A percentile compares a stretch with the other conserved stretches of the same genome.
Evolutionary conservation across 2,329 filamentous ascomycete species (phyloP).

Genomic region (Fusarium sp.): DNA sequence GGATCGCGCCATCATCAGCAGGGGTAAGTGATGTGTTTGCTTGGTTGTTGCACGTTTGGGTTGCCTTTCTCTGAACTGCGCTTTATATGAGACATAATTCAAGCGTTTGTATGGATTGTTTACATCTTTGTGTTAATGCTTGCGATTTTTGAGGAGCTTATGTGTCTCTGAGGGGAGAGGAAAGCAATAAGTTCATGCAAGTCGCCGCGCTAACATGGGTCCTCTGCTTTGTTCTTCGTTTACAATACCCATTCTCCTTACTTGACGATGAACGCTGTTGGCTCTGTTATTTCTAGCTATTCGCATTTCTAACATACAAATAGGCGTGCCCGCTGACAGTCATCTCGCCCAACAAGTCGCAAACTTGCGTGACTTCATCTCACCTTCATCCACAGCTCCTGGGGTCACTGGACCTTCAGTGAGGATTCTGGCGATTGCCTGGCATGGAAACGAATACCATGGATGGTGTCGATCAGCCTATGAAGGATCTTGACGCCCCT

Average conservation of each 20-base stretch:
- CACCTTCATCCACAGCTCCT: conserved; percentile 24
- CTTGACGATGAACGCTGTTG: neutral
- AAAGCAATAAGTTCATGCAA: conserved; percentile 5
- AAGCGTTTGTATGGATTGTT: neutral
- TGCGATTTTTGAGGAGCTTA: neutral
- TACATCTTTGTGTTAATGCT: neutral
- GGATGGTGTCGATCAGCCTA: conserved; percentile 56
- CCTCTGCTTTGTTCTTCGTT: neutral
- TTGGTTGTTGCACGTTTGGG: conserved; percentile 1
- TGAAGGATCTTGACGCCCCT: conserved; percentile 51
- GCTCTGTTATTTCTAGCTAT: neutral
- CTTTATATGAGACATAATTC: neutral
- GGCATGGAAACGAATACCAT: conserved; percentile 45
- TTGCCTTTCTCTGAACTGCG: neutral
- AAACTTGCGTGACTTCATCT: conserved; percentile 2
- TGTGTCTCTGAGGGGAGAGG: conserved; percentile 6
- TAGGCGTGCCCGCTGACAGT: conserved; percentile 4
- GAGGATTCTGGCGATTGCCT: conserved; percentile 9
- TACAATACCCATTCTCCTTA: neutral
- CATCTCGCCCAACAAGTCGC: neutral
- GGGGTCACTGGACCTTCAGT: conserved; percentile 32
- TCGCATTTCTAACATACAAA: conserved; percentile 5
- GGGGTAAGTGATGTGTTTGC: conserved; percentile 30
- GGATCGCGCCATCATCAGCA: conserved; percentile 34
- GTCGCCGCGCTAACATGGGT: conserved; percentile 8